These are phyloP conservation scores for Globisporangium paroecandrum DNA, from an alignment of 352 stramenopile genomes.

Conservation along the genomic window DNA sequence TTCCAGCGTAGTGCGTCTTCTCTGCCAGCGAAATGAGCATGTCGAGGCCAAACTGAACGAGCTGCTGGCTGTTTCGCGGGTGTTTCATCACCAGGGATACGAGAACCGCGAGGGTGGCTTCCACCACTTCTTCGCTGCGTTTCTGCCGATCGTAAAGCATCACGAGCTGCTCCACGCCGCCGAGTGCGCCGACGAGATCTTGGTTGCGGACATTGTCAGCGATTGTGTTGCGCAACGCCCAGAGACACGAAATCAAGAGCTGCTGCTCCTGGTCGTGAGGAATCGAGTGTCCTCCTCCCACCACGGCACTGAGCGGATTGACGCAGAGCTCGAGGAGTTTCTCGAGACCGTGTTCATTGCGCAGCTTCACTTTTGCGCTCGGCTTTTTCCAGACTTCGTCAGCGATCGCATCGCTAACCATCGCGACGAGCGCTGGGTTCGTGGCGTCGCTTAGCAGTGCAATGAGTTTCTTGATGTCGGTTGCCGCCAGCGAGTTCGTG, in stretches of 20 bases:
- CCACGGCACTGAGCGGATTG: slow-evolving; percentile 15
- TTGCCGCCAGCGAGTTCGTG: slow-evolving; percentile 29
- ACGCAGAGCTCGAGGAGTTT: slow-evolving; percentile 53
- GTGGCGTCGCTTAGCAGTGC: slow-evolving; percentile 49
- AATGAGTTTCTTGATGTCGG: slow-evolving; percentile 70
- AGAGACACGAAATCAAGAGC: slow-evolving; percentile 60
- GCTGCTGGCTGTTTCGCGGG: slow-evolving; percentile 55
- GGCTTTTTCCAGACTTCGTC: slow-evolving; percentile 71
- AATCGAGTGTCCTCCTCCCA: not conserved
- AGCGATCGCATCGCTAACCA: slow-evolving; percentile 75
- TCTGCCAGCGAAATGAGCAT: slow-evolving; percentile 58
- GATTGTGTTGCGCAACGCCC: slow-evolving; percentile 60
- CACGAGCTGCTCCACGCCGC: slow-evolving; percentile 47
- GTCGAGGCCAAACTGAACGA: slow-evolving; percentile 59
- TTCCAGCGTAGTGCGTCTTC: slow-evolving; percentile 6
- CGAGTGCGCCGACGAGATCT: slow-evolving; percentile 50
- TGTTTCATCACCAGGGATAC: slow-evolving; percentile 54
- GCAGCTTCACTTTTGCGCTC: slow-evolving; percentile 52
- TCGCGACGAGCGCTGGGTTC: slow-evolving; percentile 54
- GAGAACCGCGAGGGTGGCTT: slow-evolving; percentile 53
- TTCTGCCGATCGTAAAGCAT: slow-evolving; percentile 38
- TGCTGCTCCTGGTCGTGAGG: slow-evolving; percentile 21
- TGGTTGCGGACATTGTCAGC: slow-evolving; percentile 60
- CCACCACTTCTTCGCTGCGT: slow-evolving; percentile 50
- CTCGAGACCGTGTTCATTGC: slow-evolving; percentile 67